A percentile compares a stretch with the other conserved stretches of the same genome.
phyloP scores from a whole-genome alignment of 1,139 yeast genomes.

The Candida sojae region DNA sequence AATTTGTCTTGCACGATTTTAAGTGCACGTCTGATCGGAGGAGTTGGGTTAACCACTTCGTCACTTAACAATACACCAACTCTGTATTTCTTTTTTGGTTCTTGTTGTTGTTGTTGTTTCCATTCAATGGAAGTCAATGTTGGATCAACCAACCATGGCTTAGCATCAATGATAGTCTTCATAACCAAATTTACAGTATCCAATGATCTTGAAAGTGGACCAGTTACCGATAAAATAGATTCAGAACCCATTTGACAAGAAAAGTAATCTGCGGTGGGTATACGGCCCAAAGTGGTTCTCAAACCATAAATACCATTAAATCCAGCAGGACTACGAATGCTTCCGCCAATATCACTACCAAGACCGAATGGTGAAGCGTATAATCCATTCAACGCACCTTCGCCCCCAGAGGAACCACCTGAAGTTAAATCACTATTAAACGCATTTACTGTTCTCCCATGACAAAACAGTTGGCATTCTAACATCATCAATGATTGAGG shows the following conservation, averaged over 20 bases:
- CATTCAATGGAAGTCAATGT: conserved; percentile 18
- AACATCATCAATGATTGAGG: conserved; percentile 62
- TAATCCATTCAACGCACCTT: conserved; percentile 25
- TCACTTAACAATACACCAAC: conserved; percentile 20
- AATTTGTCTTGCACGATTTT: conserved; percentile 17
- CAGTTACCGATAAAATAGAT: conserved; percentile 45
- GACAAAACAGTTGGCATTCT: conserved; percentile 50
- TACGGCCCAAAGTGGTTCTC: conserved; percentile 22
- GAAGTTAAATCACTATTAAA: conserved; percentile 52
- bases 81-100: conserved; percentile 14
- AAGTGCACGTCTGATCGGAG: conserved; percentile 24
- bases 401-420: conserved; percentile 40
- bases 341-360: conserved; percentile 34
- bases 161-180: conserved; percentile 25
- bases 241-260: conserved; percentile 31
- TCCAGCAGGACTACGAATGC: conserved; percentile 29
- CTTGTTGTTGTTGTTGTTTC: conserved; percentile 12
- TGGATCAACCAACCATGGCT: conserved; percentile 25
- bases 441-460: conserved; percentile 57
- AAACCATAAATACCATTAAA: conserved; percentile 29
- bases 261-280: conserved; percentile 21
- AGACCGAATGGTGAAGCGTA: conserved; percentile 27
- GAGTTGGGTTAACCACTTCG: conserved; percentile 22
- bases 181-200: conserved; percentile 26
- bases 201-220: conserved; percentile 41